These are phyloP conservation scores for Psilocybe azurescens DNA, from an alignment of 768 basidiomycete genomes.

Conservation along the genomic window DNA sequence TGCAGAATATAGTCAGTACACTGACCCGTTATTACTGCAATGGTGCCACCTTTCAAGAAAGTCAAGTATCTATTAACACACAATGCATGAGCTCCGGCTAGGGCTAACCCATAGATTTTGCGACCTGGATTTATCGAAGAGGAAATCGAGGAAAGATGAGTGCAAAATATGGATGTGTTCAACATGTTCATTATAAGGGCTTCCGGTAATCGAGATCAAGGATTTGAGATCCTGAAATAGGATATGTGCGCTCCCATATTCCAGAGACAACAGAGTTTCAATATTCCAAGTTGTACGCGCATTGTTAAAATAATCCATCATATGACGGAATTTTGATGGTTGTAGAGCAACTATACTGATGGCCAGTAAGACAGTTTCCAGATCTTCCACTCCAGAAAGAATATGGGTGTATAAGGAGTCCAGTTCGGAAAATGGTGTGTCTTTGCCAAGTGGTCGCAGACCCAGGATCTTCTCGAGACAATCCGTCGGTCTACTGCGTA, in stretches of 20 bases:
- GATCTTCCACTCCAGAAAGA: constrained; percentile 6
- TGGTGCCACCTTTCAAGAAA: neutral
- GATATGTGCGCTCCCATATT: neutral
- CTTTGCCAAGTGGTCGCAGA: neutral
- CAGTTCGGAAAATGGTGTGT: constrained; percentile 13
- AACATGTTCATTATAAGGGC: too few relatives aligned
- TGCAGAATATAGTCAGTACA: neutral
- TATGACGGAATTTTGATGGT: neutral
- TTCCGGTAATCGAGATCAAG: neutral
- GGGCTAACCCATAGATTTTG: neutral
- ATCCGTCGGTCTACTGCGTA: neutral
- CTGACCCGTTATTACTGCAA: neutral
- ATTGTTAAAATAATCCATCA: too few relatives aligned
- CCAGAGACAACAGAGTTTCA: neutral
- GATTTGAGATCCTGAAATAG: constrained; percentile 3
- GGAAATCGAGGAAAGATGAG: constrained; percentile 4
- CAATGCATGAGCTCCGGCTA: neutral
- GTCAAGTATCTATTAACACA: neutral
- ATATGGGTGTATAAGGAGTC: constrained; percentile 12
- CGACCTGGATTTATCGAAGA: constrained; percentile 5
- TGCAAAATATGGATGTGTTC: neutral
- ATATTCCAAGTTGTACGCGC: neutral
- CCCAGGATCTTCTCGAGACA: constrained; percentile 9
- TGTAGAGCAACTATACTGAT: neutral
- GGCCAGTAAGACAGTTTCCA: neutral